phyloP scores from a whole-genome alignment of 1,139 yeast genomes.

The Geotrichum restrictum region DNA sequence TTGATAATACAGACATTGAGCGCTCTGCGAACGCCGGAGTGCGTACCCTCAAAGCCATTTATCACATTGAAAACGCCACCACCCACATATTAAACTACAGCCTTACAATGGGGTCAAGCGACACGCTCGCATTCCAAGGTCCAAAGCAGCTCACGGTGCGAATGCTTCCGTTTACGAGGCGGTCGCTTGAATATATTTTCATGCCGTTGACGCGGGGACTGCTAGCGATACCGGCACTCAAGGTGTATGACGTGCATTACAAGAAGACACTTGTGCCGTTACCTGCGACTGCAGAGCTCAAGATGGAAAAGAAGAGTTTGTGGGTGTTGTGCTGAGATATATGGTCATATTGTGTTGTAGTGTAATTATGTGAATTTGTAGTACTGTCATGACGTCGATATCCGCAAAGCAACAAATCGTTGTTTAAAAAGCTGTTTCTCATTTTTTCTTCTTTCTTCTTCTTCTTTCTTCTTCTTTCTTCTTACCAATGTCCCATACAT shows the following conservation, averaged over 20 bases:
- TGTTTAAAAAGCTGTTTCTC: not conserved
- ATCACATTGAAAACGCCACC: slow-evolving; percentile 70
- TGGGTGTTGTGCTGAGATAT: slow-evolving; percentile 18
- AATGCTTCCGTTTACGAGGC: slow-evolving; percentile 59
- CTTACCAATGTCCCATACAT: slow-evolving; percentile 5
- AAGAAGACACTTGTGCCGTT: slow-evolving; percentile 59
- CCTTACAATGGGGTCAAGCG: slow-evolving; percentile 43
- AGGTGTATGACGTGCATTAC: slow-evolving; percentile 62
- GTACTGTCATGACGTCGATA: too few species aligned
- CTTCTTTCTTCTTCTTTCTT: not conserved
- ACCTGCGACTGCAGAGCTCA: slow-evolving; percentile 42
- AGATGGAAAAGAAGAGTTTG: slow-evolving; percentile 26
- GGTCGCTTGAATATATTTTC: slow-evolving; percentile 44
- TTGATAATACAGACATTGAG: slow-evolving; percentile 11
- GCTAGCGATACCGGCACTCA: slow-evolving; percentile 53
- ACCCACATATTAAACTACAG: slow-evolving; percentile 63
- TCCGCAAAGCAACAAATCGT: not conserved
- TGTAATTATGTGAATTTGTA: slow-evolving; percentile 1
- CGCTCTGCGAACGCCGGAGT: slow-evolving; percentile 1
- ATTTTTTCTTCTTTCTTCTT: not conserved
- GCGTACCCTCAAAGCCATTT: slow-evolving; percentile 30
- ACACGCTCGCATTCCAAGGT: slow-evolving; percentile 42
- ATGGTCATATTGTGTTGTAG: not conserved
- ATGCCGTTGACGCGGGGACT: slow-evolving; percentile 31
- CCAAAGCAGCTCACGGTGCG: slow-evolving; percentile 43